Percentiles rank a stretch among this genome's conserved stretches.
phyloP scores from a whole-genome alignment of 2,329 filamentous ascomycete species.

The Colletotrichum filicis region DNA sequence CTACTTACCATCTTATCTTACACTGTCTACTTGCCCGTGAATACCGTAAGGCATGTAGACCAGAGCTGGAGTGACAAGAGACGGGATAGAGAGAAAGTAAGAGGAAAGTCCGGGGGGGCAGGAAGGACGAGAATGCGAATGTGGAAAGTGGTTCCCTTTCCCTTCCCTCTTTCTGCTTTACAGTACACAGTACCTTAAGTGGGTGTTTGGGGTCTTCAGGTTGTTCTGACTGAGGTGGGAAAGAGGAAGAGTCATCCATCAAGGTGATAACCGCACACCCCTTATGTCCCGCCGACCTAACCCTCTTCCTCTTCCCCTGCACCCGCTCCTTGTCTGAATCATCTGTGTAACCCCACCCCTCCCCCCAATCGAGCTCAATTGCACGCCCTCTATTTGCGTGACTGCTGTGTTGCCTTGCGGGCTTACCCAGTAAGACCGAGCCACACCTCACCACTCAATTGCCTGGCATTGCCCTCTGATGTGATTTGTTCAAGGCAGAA shows the following conservation, averaged over 20 bases:
- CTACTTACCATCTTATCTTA: no score
- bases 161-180: neutral
- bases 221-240: conserved; percentile 17
- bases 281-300: conserved; percentile 3
- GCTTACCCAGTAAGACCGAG: conserved; percentile 29
- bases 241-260: conserved; percentile 30
- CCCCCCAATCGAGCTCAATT: neutral
- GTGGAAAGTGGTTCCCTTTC: conserved; percentile 24
- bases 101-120: conserved; percentile 5
- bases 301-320: neutral
- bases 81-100: neutral
- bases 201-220: no score
- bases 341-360: neutral
- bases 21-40: no score
- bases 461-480: conserved; percentile 4
- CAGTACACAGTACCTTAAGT: neutral
- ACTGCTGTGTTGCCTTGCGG: neutral
- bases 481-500: neutral
- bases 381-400: neutral
- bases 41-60: neutral
- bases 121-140: conserved; percentile 14
- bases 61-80: neutral
- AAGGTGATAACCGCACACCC: neutral
- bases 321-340: conserved; percentile 11
- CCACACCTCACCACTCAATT: conserved; percentile 22